Conservation (phyloP, 2,329 filamentous ascomycete genomes). For the Diaporthe nobilis region DNA sequence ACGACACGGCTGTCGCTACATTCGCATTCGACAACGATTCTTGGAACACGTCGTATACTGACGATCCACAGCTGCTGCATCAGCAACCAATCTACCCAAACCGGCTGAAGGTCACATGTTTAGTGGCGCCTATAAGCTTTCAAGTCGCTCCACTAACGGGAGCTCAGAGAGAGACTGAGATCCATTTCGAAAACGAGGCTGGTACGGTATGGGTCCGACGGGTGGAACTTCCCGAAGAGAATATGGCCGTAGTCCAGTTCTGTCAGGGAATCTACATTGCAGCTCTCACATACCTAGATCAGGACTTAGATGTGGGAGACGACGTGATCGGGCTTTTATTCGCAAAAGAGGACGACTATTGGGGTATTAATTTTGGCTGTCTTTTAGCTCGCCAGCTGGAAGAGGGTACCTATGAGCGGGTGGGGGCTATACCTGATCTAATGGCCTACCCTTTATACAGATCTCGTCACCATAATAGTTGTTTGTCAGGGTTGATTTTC, state of each 20-base stretch:
- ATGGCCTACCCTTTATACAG: background rate
- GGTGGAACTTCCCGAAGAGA: background rate
- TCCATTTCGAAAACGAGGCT: background rate
- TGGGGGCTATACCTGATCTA: background rate
- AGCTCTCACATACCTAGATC: background rate
- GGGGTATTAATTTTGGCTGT: background rate
- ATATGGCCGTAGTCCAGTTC: background rate
- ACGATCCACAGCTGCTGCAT: too few species aligned
- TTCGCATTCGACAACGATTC: background rate
- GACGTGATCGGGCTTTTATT: background rate
- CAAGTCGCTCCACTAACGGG: background rate
- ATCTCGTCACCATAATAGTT: background rate
- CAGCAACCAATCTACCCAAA: background rate
- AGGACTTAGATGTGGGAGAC: background rate
- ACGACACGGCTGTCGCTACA: background rate
- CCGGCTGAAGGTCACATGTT: background rate
- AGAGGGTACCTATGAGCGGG: background rate
- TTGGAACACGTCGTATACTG: background rate
- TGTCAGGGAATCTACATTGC: background rate
- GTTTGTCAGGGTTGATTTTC: background rate
- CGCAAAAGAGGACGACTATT: too few species aligned
- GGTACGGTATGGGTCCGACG: fast-evolving
- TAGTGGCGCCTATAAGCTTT: background rate
- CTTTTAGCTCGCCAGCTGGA: background rate
- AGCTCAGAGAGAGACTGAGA: background rate